A percentile compares a stretch with the other conserved stretches of the same genome.
Conservation (phyloP, 352 stramenopile genomes). For the Phytophthora litchii region DNA sequence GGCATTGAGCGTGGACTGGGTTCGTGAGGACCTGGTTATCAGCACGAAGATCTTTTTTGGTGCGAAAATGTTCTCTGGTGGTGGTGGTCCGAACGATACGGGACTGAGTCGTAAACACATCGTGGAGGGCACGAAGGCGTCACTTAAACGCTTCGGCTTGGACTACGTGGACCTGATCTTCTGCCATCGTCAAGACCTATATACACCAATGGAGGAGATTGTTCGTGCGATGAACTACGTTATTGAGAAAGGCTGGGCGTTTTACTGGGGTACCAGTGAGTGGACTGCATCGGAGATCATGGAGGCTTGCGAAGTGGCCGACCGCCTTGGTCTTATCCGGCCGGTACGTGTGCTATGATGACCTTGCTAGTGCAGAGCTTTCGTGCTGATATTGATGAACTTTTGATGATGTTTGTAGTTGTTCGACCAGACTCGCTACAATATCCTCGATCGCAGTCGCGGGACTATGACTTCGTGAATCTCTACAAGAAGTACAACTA, state of each 20-base stretch:
- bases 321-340: too few species aligned
- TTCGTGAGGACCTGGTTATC: not conserved
- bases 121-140: too few species aligned
- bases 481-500: slow-evolving; percentile 71
- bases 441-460: slow-evolving; percentile 69
- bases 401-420: slow-evolving; percentile 37
- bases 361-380: slow-evolving; percentile 44
- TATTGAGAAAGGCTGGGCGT: slow-evolving; percentile 10
- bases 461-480: slow-evolving; percentile 68
- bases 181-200: slow-evolving; percentile 48
- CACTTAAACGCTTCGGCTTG: slow-evolving; percentile 25
- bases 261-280: slow-evolving; percentile 47
- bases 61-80: not conserved
- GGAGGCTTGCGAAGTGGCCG: too few species aligned
- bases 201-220: slow-evolving; percentile 55
- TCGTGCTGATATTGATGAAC: not conserved
- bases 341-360: not conserved
- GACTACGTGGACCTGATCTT: slow-evolving; percentile 61
- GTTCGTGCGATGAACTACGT: slow-evolving; percentile 59
- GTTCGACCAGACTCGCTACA: slow-evolving; percentile 71
- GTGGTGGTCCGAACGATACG: too few species aligned
- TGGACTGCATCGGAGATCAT: too few species aligned
- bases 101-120: too few species aligned
- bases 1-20: not conserved
- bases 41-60: not conserved